A percentile compares a stretch with the other conserved stretches of the same genome.
Conservation (phyloP, 495 filamentous ascomycete species). For the Aspergillus campestris region DNA sequence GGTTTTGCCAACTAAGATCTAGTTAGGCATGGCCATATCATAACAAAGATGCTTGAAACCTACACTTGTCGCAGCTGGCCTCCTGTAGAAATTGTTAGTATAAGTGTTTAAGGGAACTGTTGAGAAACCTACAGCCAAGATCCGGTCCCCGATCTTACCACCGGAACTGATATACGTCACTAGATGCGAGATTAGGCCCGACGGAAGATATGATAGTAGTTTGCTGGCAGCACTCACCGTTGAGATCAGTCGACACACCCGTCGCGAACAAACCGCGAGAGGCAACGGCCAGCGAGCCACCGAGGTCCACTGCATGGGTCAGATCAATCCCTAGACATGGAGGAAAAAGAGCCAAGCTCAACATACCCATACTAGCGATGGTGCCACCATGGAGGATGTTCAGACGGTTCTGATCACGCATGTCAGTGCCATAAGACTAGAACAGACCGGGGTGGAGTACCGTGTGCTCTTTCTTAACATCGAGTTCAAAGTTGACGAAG, state of each 20-base stretch:
- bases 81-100: constrained; percentile 37
- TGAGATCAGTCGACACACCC: constrained; percentile 88
- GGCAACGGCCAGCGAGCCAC: constrained; percentile 87
- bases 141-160: constrained; percentile 69
- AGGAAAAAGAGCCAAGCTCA: neutral
- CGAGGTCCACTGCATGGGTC: constrained; percentile 64
- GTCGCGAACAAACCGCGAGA: constrained; percentile 82
- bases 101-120: neutral
- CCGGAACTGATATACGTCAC: constrained; percentile 88
- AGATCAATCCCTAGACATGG: neutral
- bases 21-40: neutral
- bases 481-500: constrained; percentile 76
- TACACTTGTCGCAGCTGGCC: constrained; percentile 82
- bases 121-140: constrained; percentile 47
- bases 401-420: constrained; percentile 62
- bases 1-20: constrained; percentile 70
- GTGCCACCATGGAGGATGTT: constrained; percentile 90
- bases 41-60: constrained; percentile 2
- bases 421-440: neutral
- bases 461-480: constrained; percentile 81
- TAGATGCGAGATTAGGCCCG: constrained; percentile 18
- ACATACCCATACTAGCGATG: constrained; percentile 78
- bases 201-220: neutral
- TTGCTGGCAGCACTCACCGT: constrained; percentile 42
- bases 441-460: constrained; percentile 38